Evolutionary conservation across 2,329 filamentous ascomycete genomes (phyloP), one percentile per base, ranked within the genome.

Genomic region (Neurospora crassa): DNA sequence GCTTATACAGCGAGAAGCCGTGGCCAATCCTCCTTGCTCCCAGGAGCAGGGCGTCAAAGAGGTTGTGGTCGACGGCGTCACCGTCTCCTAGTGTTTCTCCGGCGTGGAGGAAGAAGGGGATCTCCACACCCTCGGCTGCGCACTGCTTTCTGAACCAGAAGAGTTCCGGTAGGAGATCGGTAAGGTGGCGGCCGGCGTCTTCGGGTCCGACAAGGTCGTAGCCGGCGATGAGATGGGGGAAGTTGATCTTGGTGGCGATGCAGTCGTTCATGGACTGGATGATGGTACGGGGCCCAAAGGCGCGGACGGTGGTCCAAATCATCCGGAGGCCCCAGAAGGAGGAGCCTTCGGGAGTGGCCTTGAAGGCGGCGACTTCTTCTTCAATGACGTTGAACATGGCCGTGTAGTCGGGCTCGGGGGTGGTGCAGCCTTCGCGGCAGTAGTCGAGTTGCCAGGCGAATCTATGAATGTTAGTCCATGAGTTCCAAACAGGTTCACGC

Each of bases 31-130:
- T 89, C 70, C 95, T 86, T 0, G 94, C 95, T 2, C 94, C 94
- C 6, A 98, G 87, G 10, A 97, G 83, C 16, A 98, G 86, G 0
- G 94, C 94, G 79, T 97, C 94, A 79, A 94, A 97, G 3, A 98
- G 86, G 80, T 97, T 97, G 73, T 82, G 77, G 77, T 97, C 94
- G 0, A 91, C 91, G 24, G 84, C 85, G 75, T 89, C 90, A 40
- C 93, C 94, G 73, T 84, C 82, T 34, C 93, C 93, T 0, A 97
- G 88, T 42, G 90, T 93, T 81, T 97, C 94, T 74, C 94, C 95
- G 0, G 95, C 94, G 79, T 97, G 94, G 83, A 98, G 96, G 84
- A 97, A 97, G 83, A 97, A 97, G 0, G 95, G 95, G 11, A 99
- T 89, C 68, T 93, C 89, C 45, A 97, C 87, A 2, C 87, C 89